A percentile compares a stretch with the other conserved stretches of the same genome.
phyloP scores from a whole-genome alignment of 257 asterid genomes.

The Pogostemon cablin region DNA sequence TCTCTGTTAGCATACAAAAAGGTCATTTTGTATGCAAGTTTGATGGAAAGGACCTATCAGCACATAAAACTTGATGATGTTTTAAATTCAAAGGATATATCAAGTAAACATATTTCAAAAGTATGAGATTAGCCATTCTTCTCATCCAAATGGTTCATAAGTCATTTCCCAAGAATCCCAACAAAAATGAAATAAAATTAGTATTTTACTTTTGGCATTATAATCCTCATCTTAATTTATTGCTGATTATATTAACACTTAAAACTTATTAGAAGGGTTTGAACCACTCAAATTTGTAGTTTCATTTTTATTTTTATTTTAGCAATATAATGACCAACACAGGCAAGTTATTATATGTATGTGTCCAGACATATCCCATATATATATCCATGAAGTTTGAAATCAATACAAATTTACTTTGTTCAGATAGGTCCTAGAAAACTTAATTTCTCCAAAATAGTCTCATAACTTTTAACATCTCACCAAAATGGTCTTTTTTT shows the following conservation, averaged over 20 bases:
- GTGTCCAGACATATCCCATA: not conserved
- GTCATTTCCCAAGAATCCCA: not conserved
- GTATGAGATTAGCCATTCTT: not conserved
- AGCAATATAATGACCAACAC: not conserved
- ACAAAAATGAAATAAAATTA: not conserved
- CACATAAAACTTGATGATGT: not conserved
- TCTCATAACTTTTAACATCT: no score
- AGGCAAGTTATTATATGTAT: not conserved
- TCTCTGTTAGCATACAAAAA: constrained; percentile 48
- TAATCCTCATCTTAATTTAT: not conserved
- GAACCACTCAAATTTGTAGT: not conserved
- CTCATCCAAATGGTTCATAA: not conserved
- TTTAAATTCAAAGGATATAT: no score
- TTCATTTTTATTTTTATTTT: not conserved
- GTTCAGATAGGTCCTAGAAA: no score
- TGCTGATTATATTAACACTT: not conserved
- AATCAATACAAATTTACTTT: no score
- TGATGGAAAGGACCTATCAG: not conserved
- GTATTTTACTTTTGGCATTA: not conserved
- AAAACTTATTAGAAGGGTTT: not conserved
- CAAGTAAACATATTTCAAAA: not conserved
- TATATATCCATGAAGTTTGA: no score
- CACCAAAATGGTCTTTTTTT: no score
- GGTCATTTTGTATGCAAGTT: constrained; percentile 17
- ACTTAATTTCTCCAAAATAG: no score